Conservation (phyloP, 2,329 filamentous ascomycete genomes). For the Penicillium sclerotiorum region DNA sequence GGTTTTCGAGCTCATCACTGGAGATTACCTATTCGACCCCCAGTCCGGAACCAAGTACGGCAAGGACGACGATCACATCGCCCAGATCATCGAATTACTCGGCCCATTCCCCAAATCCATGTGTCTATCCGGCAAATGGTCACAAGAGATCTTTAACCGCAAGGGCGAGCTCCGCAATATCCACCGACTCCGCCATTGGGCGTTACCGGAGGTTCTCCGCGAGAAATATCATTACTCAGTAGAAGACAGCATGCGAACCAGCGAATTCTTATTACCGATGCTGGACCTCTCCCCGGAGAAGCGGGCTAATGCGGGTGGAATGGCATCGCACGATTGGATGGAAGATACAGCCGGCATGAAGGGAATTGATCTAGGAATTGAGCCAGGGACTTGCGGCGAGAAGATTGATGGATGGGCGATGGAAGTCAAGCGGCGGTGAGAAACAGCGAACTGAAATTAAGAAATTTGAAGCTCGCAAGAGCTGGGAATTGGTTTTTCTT, state of each 20-base stretch:
- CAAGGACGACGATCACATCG: slow-evolving; percentile 99
- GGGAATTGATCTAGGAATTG: slow-evolving; percentile 70
- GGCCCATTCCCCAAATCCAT: slow-evolving; percentile 91
- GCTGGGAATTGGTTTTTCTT: slow-evolving; percentile 1
- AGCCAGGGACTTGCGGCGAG: slow-evolving; percentile 81
- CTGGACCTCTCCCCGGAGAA: slow-evolving; percentile 85
- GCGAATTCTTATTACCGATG: slow-evolving; percentile 86
- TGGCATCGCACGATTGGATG: slow-evolving; percentile 83
- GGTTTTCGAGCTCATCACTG: slow-evolving; percentile 97
- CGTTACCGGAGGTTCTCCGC: slow-evolving; percentile 83
- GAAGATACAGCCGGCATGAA: slow-evolving; percentile 89
- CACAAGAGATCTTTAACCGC: slow-evolving; percentile 97
- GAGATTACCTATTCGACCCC: slow-evolving; percentile 97
- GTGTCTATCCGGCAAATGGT: slow-evolving; percentile 93
- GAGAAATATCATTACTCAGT: slow-evolving; percentile 97
- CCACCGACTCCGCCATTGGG: slow-evolving; percentile 94
- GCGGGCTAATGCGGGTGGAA: slow-evolving; percentile 92
- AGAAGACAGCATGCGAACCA: slow-evolving; percentile 76
- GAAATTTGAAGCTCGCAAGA: not conserved
- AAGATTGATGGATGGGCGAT: slow-evolving; percentile 92
- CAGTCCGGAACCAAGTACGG: slow-evolving; percentile 99
- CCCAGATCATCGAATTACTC: slow-evolving; percentile 95
- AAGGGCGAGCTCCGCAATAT: slow-evolving; percentile 98
- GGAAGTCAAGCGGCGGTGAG: slow-evolving; percentile 79
- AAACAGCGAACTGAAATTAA: not conserved